A percentile compares a stretch with the other conserved stretches of the same genome.
phyloP scores from a whole-genome alignment of 108 stramenopile species.

The Aurantiochytrium sp. region DNA sequence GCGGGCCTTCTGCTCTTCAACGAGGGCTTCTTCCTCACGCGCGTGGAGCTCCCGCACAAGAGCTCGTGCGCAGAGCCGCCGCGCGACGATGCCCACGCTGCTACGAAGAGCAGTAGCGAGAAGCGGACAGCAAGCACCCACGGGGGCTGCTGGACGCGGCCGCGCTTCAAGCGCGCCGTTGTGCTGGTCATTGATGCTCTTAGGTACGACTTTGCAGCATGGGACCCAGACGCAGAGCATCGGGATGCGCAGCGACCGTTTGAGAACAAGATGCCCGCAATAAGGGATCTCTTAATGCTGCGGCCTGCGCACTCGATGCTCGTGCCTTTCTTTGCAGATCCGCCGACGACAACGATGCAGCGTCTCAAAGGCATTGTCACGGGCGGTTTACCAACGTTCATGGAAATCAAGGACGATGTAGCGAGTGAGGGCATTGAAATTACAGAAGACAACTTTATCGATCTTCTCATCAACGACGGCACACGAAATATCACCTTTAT shows the following conservation, averaged over 20 bases:
- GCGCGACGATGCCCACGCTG: not conserved
- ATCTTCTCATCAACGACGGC: conserved; percentile 18
- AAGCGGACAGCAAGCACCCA: not conserved
- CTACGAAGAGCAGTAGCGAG: not conserved
- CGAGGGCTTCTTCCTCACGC: conserved; percentile 61
- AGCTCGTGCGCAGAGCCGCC: conserved; percentile 33
- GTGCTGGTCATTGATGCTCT: conserved; percentile 87
- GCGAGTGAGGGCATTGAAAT: conserved; percentile 34
- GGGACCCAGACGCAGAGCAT: not conserved
- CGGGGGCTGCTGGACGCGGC: conserved; percentile 60
- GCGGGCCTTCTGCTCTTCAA: conserved; percentile 41
- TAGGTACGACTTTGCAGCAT: conserved; percentile 78
- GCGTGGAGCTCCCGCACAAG: conserved; percentile 44
- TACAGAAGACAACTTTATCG: conserved; percentile 46
- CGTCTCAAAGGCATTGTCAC: conserved; percentile 90
- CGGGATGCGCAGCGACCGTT: conserved; percentile 18
- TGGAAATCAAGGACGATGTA: conserved; percentile 56
- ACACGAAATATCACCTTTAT: conserved; percentile 64
- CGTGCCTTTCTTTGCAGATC: conserved; percentile 85
- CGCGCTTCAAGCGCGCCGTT: conserved; percentile 63
- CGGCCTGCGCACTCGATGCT: conserved; percentile 34
- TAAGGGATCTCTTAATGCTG: conserved; percentile 32
- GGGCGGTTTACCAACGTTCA: conserved; percentile 90
- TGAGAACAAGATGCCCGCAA: conserved; percentile 33
- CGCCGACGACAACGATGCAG: conserved; percentile 98